These are phyloP conservation scores for Eurotiales sp. DNA, from an alignment of 2,329 filamentous ascomycete genomes.

Conservation along the genomic window DNA sequence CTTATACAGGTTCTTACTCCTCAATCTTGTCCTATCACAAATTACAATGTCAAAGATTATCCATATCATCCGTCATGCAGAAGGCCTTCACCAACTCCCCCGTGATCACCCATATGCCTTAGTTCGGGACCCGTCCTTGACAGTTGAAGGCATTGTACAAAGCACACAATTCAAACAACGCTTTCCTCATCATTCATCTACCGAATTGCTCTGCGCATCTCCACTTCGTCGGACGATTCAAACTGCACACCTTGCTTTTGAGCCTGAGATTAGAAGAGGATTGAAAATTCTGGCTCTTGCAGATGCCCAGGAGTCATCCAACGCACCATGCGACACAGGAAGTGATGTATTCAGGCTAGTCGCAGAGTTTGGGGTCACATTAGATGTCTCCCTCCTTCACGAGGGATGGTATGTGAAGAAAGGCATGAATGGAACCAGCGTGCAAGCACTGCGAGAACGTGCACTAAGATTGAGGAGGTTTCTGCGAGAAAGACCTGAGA, in stretches of 20 bases:
- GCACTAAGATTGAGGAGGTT: too few species aligned
- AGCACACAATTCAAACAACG: slow-evolving; percentile 7
- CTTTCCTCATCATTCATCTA: slow-evolving; percentile 14
- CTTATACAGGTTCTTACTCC: too few species aligned
- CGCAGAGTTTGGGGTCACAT: slow-evolving; percentile 9
- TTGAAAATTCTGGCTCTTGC: slow-evolving; percentile 15
- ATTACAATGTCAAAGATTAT: too few species aligned
- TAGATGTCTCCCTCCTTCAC: background rate
- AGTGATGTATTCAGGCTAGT: slow-evolving; percentile 10
- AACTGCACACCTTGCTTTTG: slow-evolving; percentile 15
- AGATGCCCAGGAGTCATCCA: slow-evolving; percentile 16
- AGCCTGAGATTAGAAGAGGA: slow-evolving; percentile 12
- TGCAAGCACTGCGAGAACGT: too few species aligned
- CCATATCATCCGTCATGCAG: too few species aligned
- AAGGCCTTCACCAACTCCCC: too few species aligned
- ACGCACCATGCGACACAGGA: slow-evolving; percentile 15
- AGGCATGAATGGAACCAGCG: too few species aligned
- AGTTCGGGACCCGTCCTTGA: slow-evolving; percentile 13
- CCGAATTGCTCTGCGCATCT: slow-evolving; percentile 15
- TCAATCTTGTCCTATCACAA: too few species aligned
- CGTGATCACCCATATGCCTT: too few species aligned
- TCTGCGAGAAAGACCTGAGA: slow-evolving; percentile 16
- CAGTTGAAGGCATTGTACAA: slow-evolving; percentile 11
- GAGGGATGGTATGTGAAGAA: too few species aligned
- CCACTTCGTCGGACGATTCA: slow-evolving; percentile 15